Evolutionary conservation across 2,329 filamentous ascomycete genomes (phyloP), one percentile per base, ranked within the genome.

Genomic region (Aplosporella prunicola): DNA sequence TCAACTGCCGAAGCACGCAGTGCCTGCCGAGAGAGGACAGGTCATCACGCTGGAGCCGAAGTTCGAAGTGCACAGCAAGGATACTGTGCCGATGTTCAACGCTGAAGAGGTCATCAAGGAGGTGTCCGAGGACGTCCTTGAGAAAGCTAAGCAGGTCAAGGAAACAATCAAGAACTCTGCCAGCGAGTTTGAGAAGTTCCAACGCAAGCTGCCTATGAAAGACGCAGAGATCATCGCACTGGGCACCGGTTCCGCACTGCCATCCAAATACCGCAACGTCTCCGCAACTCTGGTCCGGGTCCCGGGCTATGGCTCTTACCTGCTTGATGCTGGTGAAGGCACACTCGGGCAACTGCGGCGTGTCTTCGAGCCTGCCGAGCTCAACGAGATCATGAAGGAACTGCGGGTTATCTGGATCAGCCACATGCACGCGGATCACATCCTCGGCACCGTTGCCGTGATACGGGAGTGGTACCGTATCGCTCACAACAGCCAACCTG

Each of bases 341-440:
- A 95, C 91, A 0, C 64, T 96, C 7, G 89, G 89, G 9, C 88
- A 95, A 56, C 65, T 98, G 25, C 76, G 76, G 41, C 81, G 91
- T 34, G 68, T 83, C 0, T 89, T 82, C 50, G 69, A 72, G 5
- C 64, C 69, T 0, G 68, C 76, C 4, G 72, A 84, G 45, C 65
- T 89, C 3, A 66, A 67, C 18, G 68, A 78, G n/a, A 69, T 94
- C 9, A 66, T 98, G n/a, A 71, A 68, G 42, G 78, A 93, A 45
- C 68, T 98, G 28, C 80, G 79, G 37, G 75, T 78, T 47, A 80
- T 98, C 45, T 93, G 86, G 77, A 91, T 98, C 61, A 93, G 85
- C 58, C 91, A 98, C 62, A 68, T 93, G 44, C 91, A 98, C 59
- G 91, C 91, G 4, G 91, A 98, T 62, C 91, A 98, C 61, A 91